Evolutionary conservation across 2,329 filamentous ascomycete genomes (phyloP), one percentile per base, ranked within the genome.

Genomic region (Clonostachys sp.): DNA sequence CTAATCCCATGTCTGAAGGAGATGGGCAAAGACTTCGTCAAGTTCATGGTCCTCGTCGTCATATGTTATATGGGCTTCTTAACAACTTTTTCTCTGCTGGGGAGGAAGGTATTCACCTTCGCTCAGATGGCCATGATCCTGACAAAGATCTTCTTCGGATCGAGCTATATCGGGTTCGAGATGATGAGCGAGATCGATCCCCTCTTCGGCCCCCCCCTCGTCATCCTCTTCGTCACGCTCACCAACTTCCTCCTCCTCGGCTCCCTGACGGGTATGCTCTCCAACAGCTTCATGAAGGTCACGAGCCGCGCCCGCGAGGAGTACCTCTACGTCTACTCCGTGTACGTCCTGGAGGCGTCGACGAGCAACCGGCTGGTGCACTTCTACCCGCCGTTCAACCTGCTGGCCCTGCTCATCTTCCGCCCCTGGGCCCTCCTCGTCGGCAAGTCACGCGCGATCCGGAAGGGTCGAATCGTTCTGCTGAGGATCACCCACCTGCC

Each of bases 11-110:
- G 91, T 53, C 75, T 96, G 45, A 94, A 94, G 62, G 89, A 92
- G 63, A 96, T 96, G 91, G 87, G 87, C 38, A 92, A 91, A 65
- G 90, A 95, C 61, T 96, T 96, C 61, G 66, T 91, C 63, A 91
- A 91, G 59, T 95, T 94, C 61, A 78, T 83, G 67, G 86, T 89
- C 2, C 76, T 92, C 24, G 87, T 95, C 41, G 72, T 89, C 43
- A 86, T 95, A 46, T 71, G 95, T 45, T 96, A 95, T 61, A 70
- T 94, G 43, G 89, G 91, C 42, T 96, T 96, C 65, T 70, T 96
- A 34, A 95, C 91, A 0, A 96, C 90, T 1, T 92, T 92, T 57
- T 85, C 85, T 0, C 75, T 91, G 24, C 74, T 94, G 41, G 88
- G 86, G n/a, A 79, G 87, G 47, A 84, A 87, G 45, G 67, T 70